Base-by-base conservation (phyloP, 169 alveolate genomes). In the Eimeria necatrix region DNA sequence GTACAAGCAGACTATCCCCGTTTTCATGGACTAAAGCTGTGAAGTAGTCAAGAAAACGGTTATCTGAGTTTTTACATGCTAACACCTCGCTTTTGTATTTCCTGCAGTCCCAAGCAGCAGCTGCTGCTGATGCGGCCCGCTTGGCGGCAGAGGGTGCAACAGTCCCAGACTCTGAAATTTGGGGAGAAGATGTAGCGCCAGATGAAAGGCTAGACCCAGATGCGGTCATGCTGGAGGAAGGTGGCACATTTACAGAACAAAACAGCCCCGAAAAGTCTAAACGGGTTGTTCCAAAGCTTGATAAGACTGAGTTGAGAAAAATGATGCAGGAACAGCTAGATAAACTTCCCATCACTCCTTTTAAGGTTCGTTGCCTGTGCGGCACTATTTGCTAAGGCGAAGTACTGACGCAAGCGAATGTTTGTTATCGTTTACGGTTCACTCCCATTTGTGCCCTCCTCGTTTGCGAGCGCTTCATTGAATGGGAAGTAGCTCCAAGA, bases 201-300 rank as follows among this genome's bases (percentile, higher is more conserved):
- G 95, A 91, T 56, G 95, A 91, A 24, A 61, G 51, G 46, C 81
- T 91, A 12, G 95, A 91, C 53, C 95, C 95, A 4, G 87, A 24
- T 26, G 84, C 56, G 26, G 91, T 91, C 8, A 9, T 91, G 4
- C 14, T 16, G 52, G 91, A 91, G 51, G 95, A 91, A 20, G 81
- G 76, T 1, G 90, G 70, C 18, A 18, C 26, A 9, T 4, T 60
- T 16, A 59, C 70, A 8, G 81, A 59, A 20, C 18, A 26, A n/a
- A 56, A 26, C 26, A 26, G 90, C 74, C 68, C 68, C 22, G 26
- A 52, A 68, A 56, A 22, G 9, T 1, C 84, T n/a, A 53, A 56
- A 85, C 74, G 95, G 18, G 76, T 91, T n/a, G 76, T 14, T 76
- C 61, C 22, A 56, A 53, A 60, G 49, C 83, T 91, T 41, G 95